Evolutionary conservation across 2,329 filamentous ascomycete species (phyloP).

Genomic region (Cryphonectria japonica): DNA sequence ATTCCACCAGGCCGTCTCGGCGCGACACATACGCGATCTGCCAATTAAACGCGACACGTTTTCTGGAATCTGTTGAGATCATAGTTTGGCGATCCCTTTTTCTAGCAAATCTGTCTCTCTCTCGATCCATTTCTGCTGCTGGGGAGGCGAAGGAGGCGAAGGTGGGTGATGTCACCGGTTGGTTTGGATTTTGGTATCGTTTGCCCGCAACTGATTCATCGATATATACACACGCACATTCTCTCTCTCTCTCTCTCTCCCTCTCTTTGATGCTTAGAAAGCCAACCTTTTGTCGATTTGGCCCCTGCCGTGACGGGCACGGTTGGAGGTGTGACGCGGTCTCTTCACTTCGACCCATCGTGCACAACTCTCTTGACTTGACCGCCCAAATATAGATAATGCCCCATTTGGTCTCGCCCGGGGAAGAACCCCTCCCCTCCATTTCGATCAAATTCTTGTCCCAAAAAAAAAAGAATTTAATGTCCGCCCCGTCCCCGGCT

Average conservation of each 20-base stretch:
- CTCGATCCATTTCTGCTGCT: not conserved
- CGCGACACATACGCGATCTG: not conserved
- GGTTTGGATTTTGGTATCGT: slow-evolving; percentile 26
- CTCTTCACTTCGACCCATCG: slow-evolving; percentile 7
- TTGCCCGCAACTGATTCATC: slow-evolving; percentile 24
- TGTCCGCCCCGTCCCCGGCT: slow-evolving; percentile 5
- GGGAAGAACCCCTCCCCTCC: no score
- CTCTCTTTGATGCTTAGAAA: slow-evolving; percentile 13
- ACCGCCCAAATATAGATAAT: slow-evolving; percentile 16
- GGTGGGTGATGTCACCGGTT: slow-evolving; percentile 16
- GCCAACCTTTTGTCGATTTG: slow-evolving; percentile 11
- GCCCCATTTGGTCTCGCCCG: slow-evolving; percentile 17
- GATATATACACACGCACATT: slow-evolving; percentile 23
- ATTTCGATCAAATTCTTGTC: slow-evolving; percentile 17
- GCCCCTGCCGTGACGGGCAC: slow-evolving; percentile 1
- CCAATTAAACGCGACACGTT: not conserved
- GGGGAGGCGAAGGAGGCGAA: not conserved
- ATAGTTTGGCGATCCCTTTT: not conserved
- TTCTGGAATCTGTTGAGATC: not conserved
- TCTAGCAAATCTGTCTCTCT: not conserved
- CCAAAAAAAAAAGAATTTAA: slow-evolving; percentile 26
- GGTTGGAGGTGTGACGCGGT: not conserved
- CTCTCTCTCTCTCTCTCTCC: not conserved
- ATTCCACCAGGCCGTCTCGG: not conserved
- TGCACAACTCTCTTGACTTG: slow-evolving; percentile 4